A percentile compares a stretch with the other conserved stretches of the same genome.
Evolutionary conservation across 148 eudicot genomes (phyloP).

Genomic region (Amaranthus palmeri): DNA sequence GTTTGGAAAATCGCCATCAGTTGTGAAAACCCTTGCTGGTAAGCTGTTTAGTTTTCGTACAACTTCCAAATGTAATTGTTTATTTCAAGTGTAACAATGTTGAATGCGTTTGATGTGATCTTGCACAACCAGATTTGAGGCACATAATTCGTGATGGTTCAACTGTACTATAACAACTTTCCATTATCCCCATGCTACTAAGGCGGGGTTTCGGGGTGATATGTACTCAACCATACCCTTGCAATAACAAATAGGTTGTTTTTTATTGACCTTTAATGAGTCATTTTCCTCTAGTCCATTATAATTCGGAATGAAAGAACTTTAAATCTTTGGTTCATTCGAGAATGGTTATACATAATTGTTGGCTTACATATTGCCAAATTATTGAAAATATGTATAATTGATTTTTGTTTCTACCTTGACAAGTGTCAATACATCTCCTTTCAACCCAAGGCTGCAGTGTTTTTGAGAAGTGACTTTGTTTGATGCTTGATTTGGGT

Average conservation of each 20-base stretch:
- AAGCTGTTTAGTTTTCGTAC: conserved; percentile 20
- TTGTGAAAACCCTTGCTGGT: conserved; percentile 93
- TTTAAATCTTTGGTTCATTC: no score
- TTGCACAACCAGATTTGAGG: neutral
- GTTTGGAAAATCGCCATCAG: conserved; percentile 84
- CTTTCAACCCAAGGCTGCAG: neutral
- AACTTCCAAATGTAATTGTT: neutral
- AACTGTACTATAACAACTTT: neutral
- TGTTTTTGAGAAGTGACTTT: neutral
- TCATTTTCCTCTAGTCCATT: no score
- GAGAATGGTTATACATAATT: no score
- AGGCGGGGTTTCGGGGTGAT: no score
- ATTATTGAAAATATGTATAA: neutral
- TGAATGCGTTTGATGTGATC: neutral
- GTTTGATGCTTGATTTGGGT: neutral
- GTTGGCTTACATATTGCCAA: neutral
- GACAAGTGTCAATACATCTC: neutral
- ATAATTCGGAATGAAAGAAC: no score
- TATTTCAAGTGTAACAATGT: neutral
- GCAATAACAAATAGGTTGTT: no score
- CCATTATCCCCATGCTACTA: no score
- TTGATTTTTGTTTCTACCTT: neutral
- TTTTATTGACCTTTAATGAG: no score
- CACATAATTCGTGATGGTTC: neutral
- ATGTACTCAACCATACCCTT: no score